These are phyloP conservation scores for Anastatica hierochuntica DNA, from an alignment of 345 rosid genomes.

Conservation along the genomic window DNA sequence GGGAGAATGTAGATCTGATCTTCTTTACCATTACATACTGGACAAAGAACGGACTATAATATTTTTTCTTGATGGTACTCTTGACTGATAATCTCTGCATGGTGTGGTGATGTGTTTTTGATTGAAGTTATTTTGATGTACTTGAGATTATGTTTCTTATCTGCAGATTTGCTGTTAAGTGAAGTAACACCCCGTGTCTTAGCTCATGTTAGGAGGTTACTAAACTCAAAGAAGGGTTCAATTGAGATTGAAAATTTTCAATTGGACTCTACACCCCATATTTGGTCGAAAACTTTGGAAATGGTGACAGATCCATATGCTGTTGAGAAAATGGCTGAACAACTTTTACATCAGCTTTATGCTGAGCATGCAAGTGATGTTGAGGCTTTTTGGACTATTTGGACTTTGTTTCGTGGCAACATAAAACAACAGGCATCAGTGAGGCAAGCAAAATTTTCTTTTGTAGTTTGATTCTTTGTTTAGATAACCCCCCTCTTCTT, in stretches of 20 bases:
- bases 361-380: slow-evolving; percentile 43
- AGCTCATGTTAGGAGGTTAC: slow-evolving; percentile 40
- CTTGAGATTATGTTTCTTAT: not conserved
- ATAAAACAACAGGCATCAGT: slow-evolving; percentile 40
- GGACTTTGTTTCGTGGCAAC: slow-evolving; percentile 53
- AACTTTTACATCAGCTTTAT: slow-evolving; percentile 65
- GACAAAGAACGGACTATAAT: not conserved
- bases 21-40: too few relatives aligned
- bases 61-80: not conserved
- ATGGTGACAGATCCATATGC: slow-evolving; percentile 66
- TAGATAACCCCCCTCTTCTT: not conserved
- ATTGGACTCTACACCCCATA: slow-evolving; percentile 35
- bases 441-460: slow-evolving; percentile 40
- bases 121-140: slow-evolving; percentile 7
- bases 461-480: slow-evolving; percentile 1
- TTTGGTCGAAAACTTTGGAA: slow-evolving; percentile 65
- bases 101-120: not conserved
- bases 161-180: slow-evolving; percentile 70
- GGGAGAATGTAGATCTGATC: not conserved
- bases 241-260: slow-evolving; percentile 31
- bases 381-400: slow-evolving; percentile 82
- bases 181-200: slow-evolving; percentile 54
- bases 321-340: slow-evolving; percentile 71
- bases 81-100: not conserved
- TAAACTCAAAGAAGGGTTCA: slow-evolving; percentile 34